phyloP scores from a whole-genome alignment of 208 protist species.

The Tetramitus jugosus region DNA sequence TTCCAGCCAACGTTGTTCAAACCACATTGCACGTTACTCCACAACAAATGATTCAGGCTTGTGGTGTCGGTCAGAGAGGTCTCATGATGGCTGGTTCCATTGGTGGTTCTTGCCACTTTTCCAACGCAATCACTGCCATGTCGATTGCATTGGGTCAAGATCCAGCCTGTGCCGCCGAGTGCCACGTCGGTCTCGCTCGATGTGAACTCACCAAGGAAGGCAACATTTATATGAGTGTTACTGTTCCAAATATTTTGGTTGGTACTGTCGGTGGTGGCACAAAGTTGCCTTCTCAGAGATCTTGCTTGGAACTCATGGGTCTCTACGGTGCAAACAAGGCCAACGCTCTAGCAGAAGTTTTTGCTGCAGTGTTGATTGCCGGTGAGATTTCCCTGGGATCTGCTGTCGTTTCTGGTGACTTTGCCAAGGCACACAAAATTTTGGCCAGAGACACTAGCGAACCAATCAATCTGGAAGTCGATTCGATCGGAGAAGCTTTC shows the following conservation, averaged over 20 bases:
- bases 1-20: slow-evolving; percentile 45
- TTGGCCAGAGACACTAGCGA: neutral
- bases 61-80: slow-evolving; percentile 28
- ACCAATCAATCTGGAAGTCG: neutral
- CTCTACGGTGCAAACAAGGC: neutral
- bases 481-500: neutral
- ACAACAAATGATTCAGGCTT: slow-evolving; percentile 50
- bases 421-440: slow-evolving; percentile 6
- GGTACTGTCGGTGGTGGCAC: slow-evolving; percentile 76
- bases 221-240: slow-evolving; percentile 49
- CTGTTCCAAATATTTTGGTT: slow-evolving; percentile 68
- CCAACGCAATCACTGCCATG: slow-evolving; percentile 69
- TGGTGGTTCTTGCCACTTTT: slow-evolving; percentile 63
- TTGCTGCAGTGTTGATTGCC: neutral
- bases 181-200: slow-evolving; percentile 58
- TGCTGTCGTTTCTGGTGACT: slow-evolving; percentile 7
- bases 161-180: slow-evolving; percentile 65
- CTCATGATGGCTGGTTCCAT: slow-evolving; percentile 57
- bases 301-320: slow-evolving; percentile 54
- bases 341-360: slow-evolving; percentile 6
- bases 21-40: slow-evolving; percentile 54
- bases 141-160: slow-evolving; percentile 70
- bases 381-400: neutral
- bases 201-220: slow-evolving; percentile 37
- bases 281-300: slow-evolving; percentile 47